Percentiles rank a stretch among this genome's conserved stretches.
These are phyloP conservation scores for Jatropha podagrica DNA, from an alignment of 441 rosid species.

Conservation along the genomic window DNA sequence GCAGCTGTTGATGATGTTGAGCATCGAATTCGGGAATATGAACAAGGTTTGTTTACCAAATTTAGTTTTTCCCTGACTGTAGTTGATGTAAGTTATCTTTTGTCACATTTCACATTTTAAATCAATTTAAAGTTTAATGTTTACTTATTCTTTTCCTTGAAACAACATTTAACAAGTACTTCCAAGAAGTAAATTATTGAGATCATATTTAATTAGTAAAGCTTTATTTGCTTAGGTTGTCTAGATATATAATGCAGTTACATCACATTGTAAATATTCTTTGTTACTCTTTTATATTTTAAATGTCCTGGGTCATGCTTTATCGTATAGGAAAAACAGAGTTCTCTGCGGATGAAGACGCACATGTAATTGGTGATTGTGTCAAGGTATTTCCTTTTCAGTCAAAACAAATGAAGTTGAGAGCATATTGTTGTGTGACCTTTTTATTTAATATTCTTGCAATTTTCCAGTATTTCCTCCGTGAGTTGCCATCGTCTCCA, in stretches of 20 bases:
- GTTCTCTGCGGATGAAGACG: conserved; percentile 74
- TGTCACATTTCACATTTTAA: conserved; percentile 1
- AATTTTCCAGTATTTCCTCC: conserved; percentile 74
- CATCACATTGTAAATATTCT: conserved; percentile 8
- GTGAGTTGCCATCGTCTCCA: conserved; percentile 98
- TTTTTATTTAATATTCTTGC: conserved; percentile 25
- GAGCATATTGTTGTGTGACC: conserved; percentile 17
- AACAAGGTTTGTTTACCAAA: conserved; percentile 64
- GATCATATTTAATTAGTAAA: background rate
- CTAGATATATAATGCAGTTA: conserved; percentile 14
- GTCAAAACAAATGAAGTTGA: conserved; percentile 19
- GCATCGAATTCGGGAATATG: conserved; percentile 85
- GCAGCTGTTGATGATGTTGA: conserved; percentile 98
- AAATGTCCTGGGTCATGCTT: conserved; percentile 20
- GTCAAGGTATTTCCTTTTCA: conserved; percentile 62
- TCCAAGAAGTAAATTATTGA: conserved; percentile 6
- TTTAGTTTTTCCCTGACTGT: conserved; percentile 11
- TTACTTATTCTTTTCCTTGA: background rate
- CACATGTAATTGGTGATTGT: conserved; percentile 96
- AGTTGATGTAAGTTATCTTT: conserved; percentile 13
- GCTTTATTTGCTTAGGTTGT: conserved; percentile 9
- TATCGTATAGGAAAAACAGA: conserved; percentile 70
- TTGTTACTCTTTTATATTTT: background rate
- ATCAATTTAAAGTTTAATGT: background rate
- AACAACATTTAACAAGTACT: background rate